Percentiles rank a stretch among this genome's conserved stretches.
These are phyloP conservation scores for Eimeria zaria DNA, from an alignment of 169 alveolate species.

Conservation along the genomic window DNA sequence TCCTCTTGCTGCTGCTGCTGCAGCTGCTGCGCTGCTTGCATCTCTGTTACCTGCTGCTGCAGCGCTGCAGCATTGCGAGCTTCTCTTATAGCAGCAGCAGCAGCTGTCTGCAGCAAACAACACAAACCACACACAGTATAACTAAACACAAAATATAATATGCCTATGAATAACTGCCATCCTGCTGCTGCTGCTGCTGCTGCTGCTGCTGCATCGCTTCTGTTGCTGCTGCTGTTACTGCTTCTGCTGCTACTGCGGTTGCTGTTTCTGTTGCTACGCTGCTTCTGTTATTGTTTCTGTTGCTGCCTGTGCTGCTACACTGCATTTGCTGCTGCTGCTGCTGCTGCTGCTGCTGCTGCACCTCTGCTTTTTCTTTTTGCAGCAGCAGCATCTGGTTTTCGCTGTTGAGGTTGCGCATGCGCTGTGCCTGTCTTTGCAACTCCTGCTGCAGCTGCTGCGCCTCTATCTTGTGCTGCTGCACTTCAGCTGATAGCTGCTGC, in stretches of 20 bases:
- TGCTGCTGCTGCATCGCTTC: background rate
- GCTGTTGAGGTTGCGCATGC: conserved; percentile 22
- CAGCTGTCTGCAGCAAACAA: conserved; percentile 18
- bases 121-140: background rate
- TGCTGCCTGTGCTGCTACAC: background rate
- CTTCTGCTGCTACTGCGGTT: background rate
- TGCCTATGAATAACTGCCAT: background rate
- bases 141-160: background rate
- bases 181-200: conserved; percentile 5
- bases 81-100: conserved; percentile 39
- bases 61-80: conserved; percentile 58
- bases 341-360: conserved; percentile 32
- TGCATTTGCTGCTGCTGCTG: conserved; percentile 34
- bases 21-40: conserved; percentile 64
- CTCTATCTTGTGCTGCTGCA: conserved; percentile 5
- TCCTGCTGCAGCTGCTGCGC: conserved; percentile 76
- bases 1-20: conserved; percentile 72
- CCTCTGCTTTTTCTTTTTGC: conserved; percentile 71
- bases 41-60: conserved; percentile 43
- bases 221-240: conserved; percentile 1
- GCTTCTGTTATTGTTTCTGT: background rate
- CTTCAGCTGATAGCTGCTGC: conserved; percentile 68
- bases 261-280: background rate
- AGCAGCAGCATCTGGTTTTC: conserved; percentile 14
- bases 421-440: conserved; percentile 22